phyloP scores from a whole-genome alignment of 1,284 basidiomycete genomes.

The Boletus hoseneyae region DNA sequence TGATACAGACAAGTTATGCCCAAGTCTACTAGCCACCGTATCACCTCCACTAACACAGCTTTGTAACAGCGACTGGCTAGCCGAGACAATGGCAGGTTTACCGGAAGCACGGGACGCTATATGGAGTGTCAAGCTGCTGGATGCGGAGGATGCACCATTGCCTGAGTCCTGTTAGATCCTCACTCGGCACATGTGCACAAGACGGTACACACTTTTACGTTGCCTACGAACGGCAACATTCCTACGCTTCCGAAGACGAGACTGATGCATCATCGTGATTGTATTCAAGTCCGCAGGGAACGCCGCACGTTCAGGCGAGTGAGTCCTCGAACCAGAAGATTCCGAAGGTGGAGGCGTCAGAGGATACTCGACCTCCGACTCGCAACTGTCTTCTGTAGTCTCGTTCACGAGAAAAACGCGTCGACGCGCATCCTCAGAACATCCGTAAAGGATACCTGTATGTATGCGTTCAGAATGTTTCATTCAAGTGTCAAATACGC shows the following conservation, averaged over 20 bases:
- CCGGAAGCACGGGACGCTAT: constrained; percentile 48
- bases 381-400: constrained; percentile 41
- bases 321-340: constrained; percentile 55
- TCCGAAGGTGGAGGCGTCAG: constrained; percentile 72
- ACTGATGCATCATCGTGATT: constrained; percentile 31
- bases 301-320: constrained; percentile 45
- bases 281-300: constrained; percentile 34
- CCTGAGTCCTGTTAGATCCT: constrained; percentile 12
- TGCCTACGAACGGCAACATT: constrained; percentile 27
- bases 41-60: constrained; percentile 6
- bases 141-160: constrained; percentile 8
- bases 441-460: constrained; percentile 47
- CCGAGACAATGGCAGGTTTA: constrained; percentile 48
- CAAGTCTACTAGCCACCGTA: constrained; percentile 4
- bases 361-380: constrained; percentile 60
- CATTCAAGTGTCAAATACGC: constrained; percentile 19
- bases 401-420: constrained; percentile 32
- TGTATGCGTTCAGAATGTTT: constrained; percentile 8
- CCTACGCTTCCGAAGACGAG: constrained; percentile 20
- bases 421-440: constrained; percentile 39
- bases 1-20: constrained; percentile 41
- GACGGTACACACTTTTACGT: constrained; percentile 21
- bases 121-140: constrained; percentile 37
- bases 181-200: background rate
- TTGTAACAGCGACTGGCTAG: constrained; percentile 37